Base-by-base conservation (phyloP, 345 rosid genomes). In the Toxicodendron radicans region DNA sequence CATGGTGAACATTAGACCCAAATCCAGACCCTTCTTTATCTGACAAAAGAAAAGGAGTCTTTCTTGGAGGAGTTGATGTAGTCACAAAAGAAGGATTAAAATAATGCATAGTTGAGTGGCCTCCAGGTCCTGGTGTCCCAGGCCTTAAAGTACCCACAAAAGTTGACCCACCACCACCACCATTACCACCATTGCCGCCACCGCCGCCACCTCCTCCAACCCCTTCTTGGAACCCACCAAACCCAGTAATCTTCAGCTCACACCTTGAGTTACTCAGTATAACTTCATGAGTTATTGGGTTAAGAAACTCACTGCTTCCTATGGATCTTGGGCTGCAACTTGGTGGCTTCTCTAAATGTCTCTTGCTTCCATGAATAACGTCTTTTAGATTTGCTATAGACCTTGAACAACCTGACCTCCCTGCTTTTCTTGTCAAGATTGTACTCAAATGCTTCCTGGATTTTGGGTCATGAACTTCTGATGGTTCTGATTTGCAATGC, bases 311-410 rank as follows among this genome's bases (percentile, higher is more conserved):
- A 82, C 93, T 95, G 86, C 99, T 95, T 32, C 99, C 99, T 21
- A 95, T 93, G 68, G 99, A 95, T 73, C 99, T 90, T 67, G 99
- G 99, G 68, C 99, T 95, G 74, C 98, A 92, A 57, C 92, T 92
- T 4, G 98, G 93, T 21, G 99, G 98, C 75, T 81, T 90, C 72
- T 93, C 98, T 58, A 87, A 72, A 74, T 95, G 98, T 17, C 98
- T 83, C 84, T 95, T 95, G 90, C 99, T 95, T 45, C 99, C 99
- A 76, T 95, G 97, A 71, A 95, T 95, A 27, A 95, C 99, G 78
- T 92, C 99, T 81, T 91, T 95, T 54, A 95, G 97, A 82, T 95
- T 95, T 18, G 99, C 93, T 82, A 95, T 95, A 2, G 99, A 95
- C 91, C 99, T 91, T 51, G 99, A 95, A 74, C 99, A 95, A 10